Evolutionary conservation across 2,329 filamentous ascomycete genomes (phyloP), one percentile per base, ranked within the genome.

Genomic region (Alternaria ethzedia): DNA sequence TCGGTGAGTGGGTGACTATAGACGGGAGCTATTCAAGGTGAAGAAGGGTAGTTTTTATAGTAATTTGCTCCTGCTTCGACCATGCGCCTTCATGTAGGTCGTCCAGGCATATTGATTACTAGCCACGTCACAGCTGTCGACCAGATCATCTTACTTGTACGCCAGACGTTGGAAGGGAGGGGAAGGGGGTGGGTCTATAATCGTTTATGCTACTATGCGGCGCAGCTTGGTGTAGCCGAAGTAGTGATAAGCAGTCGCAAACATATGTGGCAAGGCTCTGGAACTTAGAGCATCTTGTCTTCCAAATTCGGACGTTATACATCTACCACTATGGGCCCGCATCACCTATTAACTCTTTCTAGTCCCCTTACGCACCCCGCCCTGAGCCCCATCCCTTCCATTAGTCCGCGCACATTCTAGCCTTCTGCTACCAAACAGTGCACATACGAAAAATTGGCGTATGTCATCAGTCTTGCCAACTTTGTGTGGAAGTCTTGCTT

Each of bases 361-460:
- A 41, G 59, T 66, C 36, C 59, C 26, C 58, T 41, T 45, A 57
- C 52, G 46, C 26, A 58, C 12, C 59, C 51, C 59, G 54, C 67
- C 64, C 65, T 63, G 59, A 59, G 41, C 43, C 61, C 25, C 58
- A 57, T 45, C 65, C 61, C 63, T 66, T 66, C 17, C 54, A 58
- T 52, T 54, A 47, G 46, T 64, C 61, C 28, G 50, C 36, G 46
- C 6, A 82, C 71, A 6, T 81, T 70, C 26, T 73, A 62, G 3
- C 57, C 70, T 17, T 81, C 73, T 13, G 66, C 75, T 21, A 75
- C 73, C 10, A 85, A 67, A 68, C 83, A 85, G 67, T 84, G 81
- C 13, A 84, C 81, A 65, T 84, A 83, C 0, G 82, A 82, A n/a
- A 85, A 54, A 69, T 84, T 84, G 1, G 82, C 83, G 70, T 81